phyloP scores from a whole-genome alignment of 306 rosid species.

The Trifolium pratense region DNA sequence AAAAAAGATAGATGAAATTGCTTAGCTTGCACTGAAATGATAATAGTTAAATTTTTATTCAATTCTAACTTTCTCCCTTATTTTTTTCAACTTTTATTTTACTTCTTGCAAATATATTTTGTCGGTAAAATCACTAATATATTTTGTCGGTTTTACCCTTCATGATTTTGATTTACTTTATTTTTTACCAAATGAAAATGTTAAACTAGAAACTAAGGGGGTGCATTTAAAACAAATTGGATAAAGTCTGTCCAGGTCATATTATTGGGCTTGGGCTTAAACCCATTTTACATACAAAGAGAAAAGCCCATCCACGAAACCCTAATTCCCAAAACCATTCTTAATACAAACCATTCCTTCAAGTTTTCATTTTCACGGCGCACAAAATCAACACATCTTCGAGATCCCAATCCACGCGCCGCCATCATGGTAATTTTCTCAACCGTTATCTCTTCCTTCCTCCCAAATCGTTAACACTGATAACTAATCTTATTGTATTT shows the following conservation, averaged over 20 bases:
- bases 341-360: neutral
- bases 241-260: neutral
- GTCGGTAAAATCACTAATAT: no score
- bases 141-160: no score
- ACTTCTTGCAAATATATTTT: no score
- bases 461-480: neutral
- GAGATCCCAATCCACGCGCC: conserved; percentile 37
- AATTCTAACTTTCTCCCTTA: no score
- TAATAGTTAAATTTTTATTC: no score
- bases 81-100: no score
- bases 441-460: neutral
- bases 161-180: no score
- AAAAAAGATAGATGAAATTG: no score
- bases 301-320: conserved; percentile 26
- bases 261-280: neutral
- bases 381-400: neutral
- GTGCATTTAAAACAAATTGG: neutral
- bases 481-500: neutral
- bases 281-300: neutral
- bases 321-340: conserved; percentile 39
- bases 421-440: conserved; percentile 44
- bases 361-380: conserved; percentile 20
- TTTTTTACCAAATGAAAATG: no score
- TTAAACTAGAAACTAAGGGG: neutral
- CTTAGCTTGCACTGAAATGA: no score